Conservation (phyloP, 2,329 filamentous ascomycete genomes). For the Aspergillus felis region DNA sequence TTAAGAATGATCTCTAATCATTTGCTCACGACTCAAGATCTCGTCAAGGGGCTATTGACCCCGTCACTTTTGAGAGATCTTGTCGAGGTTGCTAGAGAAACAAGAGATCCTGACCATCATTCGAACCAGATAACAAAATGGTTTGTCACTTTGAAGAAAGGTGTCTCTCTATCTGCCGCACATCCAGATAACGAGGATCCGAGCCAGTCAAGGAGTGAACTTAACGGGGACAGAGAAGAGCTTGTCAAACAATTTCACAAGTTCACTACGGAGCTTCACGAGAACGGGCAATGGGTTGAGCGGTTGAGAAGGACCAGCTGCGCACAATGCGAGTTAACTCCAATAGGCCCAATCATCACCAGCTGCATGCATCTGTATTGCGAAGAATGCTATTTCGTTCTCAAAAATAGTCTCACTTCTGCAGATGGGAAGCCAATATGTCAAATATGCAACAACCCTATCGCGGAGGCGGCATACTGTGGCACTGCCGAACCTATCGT, state of each 20-base stretch:
- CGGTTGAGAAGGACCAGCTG: constrained; percentile 37
- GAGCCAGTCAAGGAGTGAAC: neutral
- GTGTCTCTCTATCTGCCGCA: neutral
- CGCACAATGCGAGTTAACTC: constrained; percentile 38
- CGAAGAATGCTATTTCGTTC: neutral
- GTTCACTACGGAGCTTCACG: constrained; percentile 35
- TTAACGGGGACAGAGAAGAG: constrained; percentile 2
- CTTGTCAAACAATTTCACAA: constrained; percentile 38
- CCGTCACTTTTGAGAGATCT: constrained; percentile 45
- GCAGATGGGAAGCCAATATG: neutral
- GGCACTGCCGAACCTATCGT: constrained; percentile 5
- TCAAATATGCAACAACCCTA: constrained; percentile 6
- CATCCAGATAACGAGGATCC: neutral
- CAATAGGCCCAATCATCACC: constrained; percentile 43
- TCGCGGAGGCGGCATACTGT: constrained; percentile 13
- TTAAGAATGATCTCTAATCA: constrained; percentile 52
- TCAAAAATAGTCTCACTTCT: neutral
- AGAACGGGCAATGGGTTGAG: constrained; percentile 32
- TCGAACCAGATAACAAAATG: constrained; percentile 23
- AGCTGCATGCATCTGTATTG: neutral
- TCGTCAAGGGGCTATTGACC: constrained; percentile 45
- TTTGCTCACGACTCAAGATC: constrained; percentile 45
- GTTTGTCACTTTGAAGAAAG: constrained; percentile 21
- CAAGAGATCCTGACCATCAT: constrained; percentile 15
- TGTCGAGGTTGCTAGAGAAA: constrained; percentile 24